A percentile compares a stretch with the other conserved stretches of the same genome.
Conservation (phyloP, 352 stramenopile species). For the Pythium periplocum region DNA sequence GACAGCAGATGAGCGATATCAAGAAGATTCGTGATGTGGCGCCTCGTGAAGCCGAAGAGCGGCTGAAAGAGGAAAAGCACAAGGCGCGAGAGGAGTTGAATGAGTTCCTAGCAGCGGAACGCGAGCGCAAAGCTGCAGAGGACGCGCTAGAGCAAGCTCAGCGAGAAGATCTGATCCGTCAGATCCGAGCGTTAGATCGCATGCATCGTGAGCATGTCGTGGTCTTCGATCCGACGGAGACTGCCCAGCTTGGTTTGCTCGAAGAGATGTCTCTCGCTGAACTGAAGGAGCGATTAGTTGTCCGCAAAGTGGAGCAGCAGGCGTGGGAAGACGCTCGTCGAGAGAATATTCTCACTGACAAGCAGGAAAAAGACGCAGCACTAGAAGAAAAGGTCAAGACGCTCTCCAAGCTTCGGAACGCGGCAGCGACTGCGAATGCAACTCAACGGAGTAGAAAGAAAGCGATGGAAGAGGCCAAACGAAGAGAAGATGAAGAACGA, state of each 20-base stretch:
- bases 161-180: conserved; percentile 81
- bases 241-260: conserved; percentile 76
- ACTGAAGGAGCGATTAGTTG: conserved; percentile 71
- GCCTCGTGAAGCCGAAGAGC: conserved; percentile 68
- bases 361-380: conserved; percentile 70
- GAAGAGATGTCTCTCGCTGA: conserved; percentile 92
- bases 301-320: conserved; percentile 67
- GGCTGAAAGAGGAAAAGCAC: conserved; percentile 53
- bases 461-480: conserved; percentile 40
- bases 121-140: conserved; percentile 49
- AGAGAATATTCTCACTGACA: conserved; percentile 62
- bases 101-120: conserved; percentile 50
- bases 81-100: conserved; percentile 60
- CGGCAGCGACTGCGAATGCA: conserved; percentile 62
- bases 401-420: conserved; percentile 60
- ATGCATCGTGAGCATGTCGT: conserved; percentile 77
- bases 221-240: conserved; percentile 90
- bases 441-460: conserved; percentile 47
- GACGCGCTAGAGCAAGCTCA: conserved; percentile 65
- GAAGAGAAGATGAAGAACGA: conserved; percentile 51
- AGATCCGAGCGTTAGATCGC: conserved; percentile 76
- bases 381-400: conserved; percentile 74
- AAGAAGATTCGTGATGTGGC: conserved; percentile 76
- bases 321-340: conserved; percentile 65
- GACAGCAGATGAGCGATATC: conserved; percentile 48